phyloP scores from a whole-genome alignment of 305 asterid genomes.

The Rubia peregrina region DNA sequence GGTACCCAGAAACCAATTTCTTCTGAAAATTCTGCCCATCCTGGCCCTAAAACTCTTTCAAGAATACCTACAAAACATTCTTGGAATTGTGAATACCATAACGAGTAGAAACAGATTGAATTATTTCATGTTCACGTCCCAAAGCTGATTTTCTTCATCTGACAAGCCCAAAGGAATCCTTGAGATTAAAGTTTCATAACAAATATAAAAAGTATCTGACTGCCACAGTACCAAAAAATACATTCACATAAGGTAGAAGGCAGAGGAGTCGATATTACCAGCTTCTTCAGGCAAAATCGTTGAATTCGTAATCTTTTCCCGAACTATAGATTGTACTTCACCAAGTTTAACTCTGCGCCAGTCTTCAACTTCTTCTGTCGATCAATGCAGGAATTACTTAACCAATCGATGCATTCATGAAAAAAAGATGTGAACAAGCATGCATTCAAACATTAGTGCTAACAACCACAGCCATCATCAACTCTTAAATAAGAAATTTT shows the following conservation, averaged over 20 bases:
- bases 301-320: slow-evolving; percentile 44
- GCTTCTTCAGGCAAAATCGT: slow-evolving; percentile 62
- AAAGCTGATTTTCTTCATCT: background rate
- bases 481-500: too few relatives aligned
- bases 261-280: slow-evolving; percentile 32
- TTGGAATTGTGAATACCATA: background rate
- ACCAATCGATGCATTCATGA: background rate
- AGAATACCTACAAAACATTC: slow-evolving; percentile 37
- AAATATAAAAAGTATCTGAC: background rate
- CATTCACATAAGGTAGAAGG: background rate
- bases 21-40: slow-evolving; percentile 59
- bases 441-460: background rate
- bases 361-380: slow-evolving; percentile 57
- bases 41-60: slow-evolving; percentile 44
- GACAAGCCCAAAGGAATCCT: background rate
- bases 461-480: background rate
- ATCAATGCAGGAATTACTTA: slow-evolving; percentile 9
- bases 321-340: slow-evolving; percentile 42
- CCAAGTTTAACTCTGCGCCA: slow-evolving; percentile 64
- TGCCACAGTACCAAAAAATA: background rate
- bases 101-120: background rate
- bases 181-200: background rate
- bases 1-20: slow-evolving; percentile 90
- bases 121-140: background rate
- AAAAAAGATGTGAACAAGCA: background rate